Conservation (phyloP, 1,284 basidiomycete species). For the Amylostereum areolatum region DNA sequence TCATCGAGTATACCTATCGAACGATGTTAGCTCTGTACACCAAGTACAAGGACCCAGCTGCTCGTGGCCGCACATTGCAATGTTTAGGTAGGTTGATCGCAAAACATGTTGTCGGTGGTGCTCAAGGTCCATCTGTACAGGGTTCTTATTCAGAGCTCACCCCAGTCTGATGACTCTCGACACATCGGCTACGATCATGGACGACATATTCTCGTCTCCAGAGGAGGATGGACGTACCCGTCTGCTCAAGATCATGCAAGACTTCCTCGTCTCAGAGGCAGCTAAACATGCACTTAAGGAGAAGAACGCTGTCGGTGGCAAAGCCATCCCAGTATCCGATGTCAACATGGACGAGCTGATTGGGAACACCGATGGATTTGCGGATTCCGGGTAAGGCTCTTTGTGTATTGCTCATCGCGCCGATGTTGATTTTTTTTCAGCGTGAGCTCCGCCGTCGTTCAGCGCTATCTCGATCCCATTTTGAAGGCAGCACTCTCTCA, state of each 20-base stretch:
- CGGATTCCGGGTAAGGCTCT: constrained; percentile 81
- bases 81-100: constrained; percentile 61
- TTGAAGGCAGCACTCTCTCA: constrained; percentile 76
- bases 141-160: constrained; percentile 88
- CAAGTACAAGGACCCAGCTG: constrained; percentile 44
- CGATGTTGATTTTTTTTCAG: constrained; percentile 33
- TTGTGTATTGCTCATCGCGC: background rate
- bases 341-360: constrained; percentile 90
- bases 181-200: constrained; percentile 81
- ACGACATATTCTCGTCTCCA: constrained; percentile 69
- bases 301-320: constrained; percentile 54
- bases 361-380: constrained; percentile 90
- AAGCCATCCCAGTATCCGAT: constrained; percentile 39
- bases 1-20: constrained; percentile 79
- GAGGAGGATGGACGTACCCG: constrained; percentile 70
- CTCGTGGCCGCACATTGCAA: constrained; percentile 67
- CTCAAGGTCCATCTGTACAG: constrained; percentile 26
- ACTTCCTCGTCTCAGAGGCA: constrained; percentile 81
- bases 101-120: no score
- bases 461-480: constrained; percentile 84
- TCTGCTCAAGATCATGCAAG: constrained; percentile 84
- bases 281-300: constrained; percentile 65
- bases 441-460: constrained; percentile 89
- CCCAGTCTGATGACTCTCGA: constrained; percentile 84
- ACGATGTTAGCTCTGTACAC: constrained; percentile 68